Percentiles rank a stretch among this genome's conserved stretches.
Conservation (phyloP, 1,284 basidiomycete species). For the Pseudozyma sp. region DNA sequence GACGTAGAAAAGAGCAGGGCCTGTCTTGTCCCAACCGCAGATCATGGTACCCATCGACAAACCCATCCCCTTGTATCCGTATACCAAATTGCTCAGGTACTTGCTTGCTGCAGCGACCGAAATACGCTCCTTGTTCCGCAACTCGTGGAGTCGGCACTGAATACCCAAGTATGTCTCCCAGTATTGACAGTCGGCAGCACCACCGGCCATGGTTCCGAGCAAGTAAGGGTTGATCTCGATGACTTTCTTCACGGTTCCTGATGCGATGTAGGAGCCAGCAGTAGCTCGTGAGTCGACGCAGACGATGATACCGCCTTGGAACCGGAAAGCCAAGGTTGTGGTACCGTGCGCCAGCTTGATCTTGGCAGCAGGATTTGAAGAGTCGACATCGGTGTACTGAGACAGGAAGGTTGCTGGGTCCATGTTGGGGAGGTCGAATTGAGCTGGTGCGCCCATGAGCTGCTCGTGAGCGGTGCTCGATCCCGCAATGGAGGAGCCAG, state of each 20-base stretch:
- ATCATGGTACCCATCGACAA: constrained; percentile 99
- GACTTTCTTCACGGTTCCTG: constrained; percentile 73
- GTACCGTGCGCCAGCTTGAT: constrained; percentile 99
- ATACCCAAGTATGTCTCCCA: constrained; percentile 90
- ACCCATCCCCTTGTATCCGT: constrained; percentile 99
- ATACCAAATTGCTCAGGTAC: constrained; percentile 96
- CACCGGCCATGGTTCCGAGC: constrained; percentile 98
- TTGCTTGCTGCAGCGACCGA: constrained; percentile 98
- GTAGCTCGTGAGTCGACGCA: constrained; percentile 98
- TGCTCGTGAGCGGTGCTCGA: constrained; percentile 17
- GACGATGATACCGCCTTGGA: constrained; percentile 95
- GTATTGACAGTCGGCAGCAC: constrained; percentile 75
- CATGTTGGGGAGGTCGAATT: constrained; percentile 57
- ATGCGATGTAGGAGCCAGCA: constrained; percentile 94
- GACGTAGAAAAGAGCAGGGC: constrained; percentile 97
- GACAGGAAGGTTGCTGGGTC: constrained; percentile 64
- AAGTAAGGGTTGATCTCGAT: constrained; percentile 99
- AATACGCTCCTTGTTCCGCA: constrained; percentile 96
- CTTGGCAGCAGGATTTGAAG: constrained; percentile 66
- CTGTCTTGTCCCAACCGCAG: constrained; percentile 99
- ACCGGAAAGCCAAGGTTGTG: constrained; percentile 97
- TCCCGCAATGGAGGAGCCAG: constrained; percentile 17
- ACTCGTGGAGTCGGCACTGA: constrained; percentile 95
- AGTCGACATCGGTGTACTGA: constrained; percentile 68
- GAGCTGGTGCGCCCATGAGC: constrained; percentile 43